Evolutionary conservation across 2,329 filamentous ascomycete genomes (phyloP).

Genomic region (Fusarium sp.): DNA sequence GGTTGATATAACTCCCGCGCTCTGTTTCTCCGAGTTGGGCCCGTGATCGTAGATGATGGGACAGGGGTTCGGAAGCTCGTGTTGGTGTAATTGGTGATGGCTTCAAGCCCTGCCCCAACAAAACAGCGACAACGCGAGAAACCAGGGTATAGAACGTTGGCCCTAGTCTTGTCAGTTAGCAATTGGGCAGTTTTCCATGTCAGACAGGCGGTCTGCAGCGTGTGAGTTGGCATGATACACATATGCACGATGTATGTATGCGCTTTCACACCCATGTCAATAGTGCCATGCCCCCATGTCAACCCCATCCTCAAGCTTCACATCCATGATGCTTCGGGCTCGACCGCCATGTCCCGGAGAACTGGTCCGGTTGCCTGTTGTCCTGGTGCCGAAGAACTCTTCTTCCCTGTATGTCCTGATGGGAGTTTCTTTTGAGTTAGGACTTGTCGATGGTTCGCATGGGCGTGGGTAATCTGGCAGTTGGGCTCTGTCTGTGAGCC

Average conservation of each 20-base stretch:
- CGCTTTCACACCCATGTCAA: conserved; percentile 30
- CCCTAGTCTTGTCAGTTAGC: conserved; percentile 22
- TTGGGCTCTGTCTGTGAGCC: background rate
- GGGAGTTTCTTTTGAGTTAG: background rate
- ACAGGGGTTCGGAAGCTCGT: background rate
- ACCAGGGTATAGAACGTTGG: conserved; percentile 17
- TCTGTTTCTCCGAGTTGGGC: background rate
- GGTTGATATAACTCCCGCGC: background rate
- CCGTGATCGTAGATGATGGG: background rate
- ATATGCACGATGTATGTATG: conserved; percentile 41
- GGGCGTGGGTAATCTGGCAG: background rate
- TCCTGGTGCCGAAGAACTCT: background rate
- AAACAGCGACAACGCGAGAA: conserved; percentile 24
- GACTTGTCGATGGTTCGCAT: background rate
- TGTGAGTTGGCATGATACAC: conserved; percentile 44
- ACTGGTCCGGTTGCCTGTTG: conserved; percentile 9
- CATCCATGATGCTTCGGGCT: conserved; percentile 16
- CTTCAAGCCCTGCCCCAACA: conserved; percentile 17
- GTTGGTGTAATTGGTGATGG: background rate
- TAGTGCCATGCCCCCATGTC: conserved; percentile 19
- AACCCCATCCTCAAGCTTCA: conserved; percentile 6
- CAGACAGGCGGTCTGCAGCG: conserved; percentile 43
- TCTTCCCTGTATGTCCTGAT: background rate
- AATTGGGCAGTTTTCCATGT: conserved; percentile 28
- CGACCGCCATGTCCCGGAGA: conserved; percentile 14